Evolutionary conservation across 768 basidiomycete species (phyloP), one percentile per base, ranked within the genome.

Genomic region (Rhodotorula kratochvilovae): DNA sequence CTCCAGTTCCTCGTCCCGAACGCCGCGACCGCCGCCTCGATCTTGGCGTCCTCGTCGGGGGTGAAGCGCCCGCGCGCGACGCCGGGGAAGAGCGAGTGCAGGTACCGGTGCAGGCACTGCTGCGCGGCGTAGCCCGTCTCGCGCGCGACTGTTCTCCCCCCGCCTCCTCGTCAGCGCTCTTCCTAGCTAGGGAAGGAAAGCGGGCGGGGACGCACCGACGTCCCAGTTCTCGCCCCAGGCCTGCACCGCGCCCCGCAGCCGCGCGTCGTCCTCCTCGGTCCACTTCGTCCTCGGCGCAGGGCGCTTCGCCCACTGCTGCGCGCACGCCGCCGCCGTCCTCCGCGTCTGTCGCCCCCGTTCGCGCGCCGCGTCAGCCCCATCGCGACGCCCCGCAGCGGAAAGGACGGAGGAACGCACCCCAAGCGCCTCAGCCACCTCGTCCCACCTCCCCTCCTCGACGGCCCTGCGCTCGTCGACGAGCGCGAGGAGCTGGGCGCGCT

Each of bases 211-310:
- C 70, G 29, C 17, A 72, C 70, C 50, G 27, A 63, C 54, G 23
- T 72, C 66, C 75, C 75, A 76, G 51, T 70, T 70, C 54, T 72
- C 71, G 2, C 75, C 75, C 46, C 51, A 67, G 19, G 16, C 35
- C n/a, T 23, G 21, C 5, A 76, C 58, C 23, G 63, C 75, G 39
- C 61, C 42, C 17, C 33, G 19, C 19, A 76, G 45, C 50, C 21
- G 19, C 12, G 51, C 42, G 53, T 76, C 75, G 23, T 71, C 72
- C 35, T 63, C 65, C 1, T 10, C 8, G 19, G 48, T 56, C 74
- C 70, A 25, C 60, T 10, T 10, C 65, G 27, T 10, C 36, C 12
- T 36, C 10, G 8, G 11, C 50, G 23, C 23, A 1, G 50, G 50
- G 4, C 50, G 50, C 8, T 25, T 7, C 25, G 12, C 27, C 50